A percentile compares a stretch with the other conserved stretches of the same genome.
These are phyloP conservation scores for Polygonum maritimum DNA, from an alignment of 148 eudicot genomes.

Conservation along the genomic window DNA sequence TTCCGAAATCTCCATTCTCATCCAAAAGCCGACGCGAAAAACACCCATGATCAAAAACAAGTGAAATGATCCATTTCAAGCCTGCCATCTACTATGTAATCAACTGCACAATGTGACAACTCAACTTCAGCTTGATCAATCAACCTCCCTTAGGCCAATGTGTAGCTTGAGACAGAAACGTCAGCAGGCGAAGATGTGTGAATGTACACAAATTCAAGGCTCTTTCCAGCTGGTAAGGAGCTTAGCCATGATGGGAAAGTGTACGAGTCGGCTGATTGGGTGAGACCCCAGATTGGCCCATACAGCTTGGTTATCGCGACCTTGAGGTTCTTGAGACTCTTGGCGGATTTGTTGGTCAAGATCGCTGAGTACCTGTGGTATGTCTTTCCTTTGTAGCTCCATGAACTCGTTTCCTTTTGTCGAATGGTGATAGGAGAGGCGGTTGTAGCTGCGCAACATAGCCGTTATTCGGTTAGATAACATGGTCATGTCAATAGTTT, in stretches of 20 bases:
- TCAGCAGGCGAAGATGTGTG: conserved; percentile 61
- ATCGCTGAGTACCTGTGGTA: conserved; percentile 71
- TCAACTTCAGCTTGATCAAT: conserved; percentile 18
- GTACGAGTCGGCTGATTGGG: conserved; percentile 47
- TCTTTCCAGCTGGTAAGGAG: conserved; percentile 62
- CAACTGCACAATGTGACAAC: conserved; percentile 51
- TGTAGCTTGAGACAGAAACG: conserved; percentile 62
- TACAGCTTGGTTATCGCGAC: conserved; percentile 56
- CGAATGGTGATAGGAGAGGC: conserved; percentile 33
- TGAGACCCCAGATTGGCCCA: conserved; percentile 88
- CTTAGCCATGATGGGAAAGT: conserved; percentile 69
- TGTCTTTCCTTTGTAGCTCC: conserved; percentile 55
- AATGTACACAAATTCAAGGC: conserved; percentile 82
- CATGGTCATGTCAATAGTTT: neutral
- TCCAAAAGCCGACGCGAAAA: conserved; percentile 20
- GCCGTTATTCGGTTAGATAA: neutral
- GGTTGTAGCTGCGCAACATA: conserved; percentile 40
- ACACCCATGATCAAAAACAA: conserved; percentile 9
- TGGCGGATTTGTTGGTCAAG: conserved; percentile 73
- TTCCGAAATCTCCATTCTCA: conserved; percentile 37
- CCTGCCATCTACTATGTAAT: conserved; percentile 25
- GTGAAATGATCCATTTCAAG: conserved; percentile 14
- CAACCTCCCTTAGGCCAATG: conserved; percentile 25
- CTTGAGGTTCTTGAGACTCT: conserved; percentile 50
- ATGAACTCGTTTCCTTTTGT: conserved; percentile 61